Conservation (phyloP, 2,329 filamentous ascomycete species). For the Volutella citrinella region DNA sequence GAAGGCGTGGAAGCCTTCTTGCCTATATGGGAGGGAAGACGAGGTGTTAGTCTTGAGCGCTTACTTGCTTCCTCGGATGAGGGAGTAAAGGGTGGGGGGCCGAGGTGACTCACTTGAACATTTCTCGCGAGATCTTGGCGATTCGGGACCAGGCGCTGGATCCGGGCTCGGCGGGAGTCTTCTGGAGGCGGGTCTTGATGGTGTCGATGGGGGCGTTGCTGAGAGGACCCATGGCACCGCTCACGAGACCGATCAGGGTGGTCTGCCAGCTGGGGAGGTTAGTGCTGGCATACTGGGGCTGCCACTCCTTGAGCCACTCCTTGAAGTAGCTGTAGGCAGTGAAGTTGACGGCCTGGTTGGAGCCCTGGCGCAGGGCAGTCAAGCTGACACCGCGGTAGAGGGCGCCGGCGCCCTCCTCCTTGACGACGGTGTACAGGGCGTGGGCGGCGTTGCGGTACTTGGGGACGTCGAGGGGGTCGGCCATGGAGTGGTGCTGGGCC, state of each 20-base stretch:
- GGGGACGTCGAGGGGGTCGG: constrained; percentile 90
- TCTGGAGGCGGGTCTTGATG: constrained; percentile 96
- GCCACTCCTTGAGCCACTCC: constrained; percentile 67
- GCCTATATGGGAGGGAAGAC: constrained; percentile 56
- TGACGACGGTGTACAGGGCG: constrained; percentile 80
- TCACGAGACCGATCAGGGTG: constrained; percentile 83
- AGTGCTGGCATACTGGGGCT: constrained; percentile 62
- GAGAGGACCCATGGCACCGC: constrained; percentile 91
- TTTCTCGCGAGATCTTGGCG: constrained; percentile 70
- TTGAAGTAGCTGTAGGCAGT: constrained; percentile 96
- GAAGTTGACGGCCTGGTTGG: constrained; percentile 98
- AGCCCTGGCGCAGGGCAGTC: constrained; percentile 90
- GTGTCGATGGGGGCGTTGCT: constrained; percentile 98
- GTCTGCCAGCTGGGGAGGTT: constrained; percentile 87
- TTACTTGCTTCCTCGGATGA: too few relatives aligned
- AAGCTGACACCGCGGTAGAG: constrained; percentile 92
- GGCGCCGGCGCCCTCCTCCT: constrained; percentile 83
- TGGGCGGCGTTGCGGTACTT: constrained; percentile 95
- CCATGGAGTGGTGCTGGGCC: constrained; percentile 97
- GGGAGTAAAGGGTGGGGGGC: too few relatives aligned
- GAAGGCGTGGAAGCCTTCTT: constrained; percentile 92
- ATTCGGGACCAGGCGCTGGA: constrained; percentile 81
- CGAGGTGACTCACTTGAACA: constrained; percentile 66
- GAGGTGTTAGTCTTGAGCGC: too few relatives aligned
- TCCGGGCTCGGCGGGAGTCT: constrained; percentile 77